A percentile compares a stretch with the other conserved stretches of the same genome.
Evolutionary conservation across 2,329 filamentous ascomycete genomes (phyloP).

Genomic region (Talaromyces amestolkiae): DNA sequence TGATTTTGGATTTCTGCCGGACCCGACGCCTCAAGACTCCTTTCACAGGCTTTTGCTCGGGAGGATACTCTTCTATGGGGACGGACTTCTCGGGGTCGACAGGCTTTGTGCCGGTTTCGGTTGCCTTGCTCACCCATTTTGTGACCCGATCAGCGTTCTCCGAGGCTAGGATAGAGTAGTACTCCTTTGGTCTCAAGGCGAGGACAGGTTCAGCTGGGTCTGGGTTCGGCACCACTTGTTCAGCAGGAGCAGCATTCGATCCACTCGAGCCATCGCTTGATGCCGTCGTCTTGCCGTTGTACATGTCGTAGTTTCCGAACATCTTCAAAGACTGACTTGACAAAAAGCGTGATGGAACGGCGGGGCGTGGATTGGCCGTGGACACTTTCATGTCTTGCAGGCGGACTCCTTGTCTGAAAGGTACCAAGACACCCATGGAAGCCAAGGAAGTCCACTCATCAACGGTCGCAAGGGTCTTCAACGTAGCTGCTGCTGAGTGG

Average conservation of each 20-base stretch:
- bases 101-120: neutral
- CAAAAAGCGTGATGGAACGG: constrained; percentile 1
- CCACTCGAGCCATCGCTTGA: neutral
- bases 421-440: neutral
- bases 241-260: neutral
- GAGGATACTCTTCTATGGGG: neutral
- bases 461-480: neutral
- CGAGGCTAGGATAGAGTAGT: neutral
- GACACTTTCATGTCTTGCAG: neutral
- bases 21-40: constrained; percentile 1
- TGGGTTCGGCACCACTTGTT: neutral
- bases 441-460: neutral
- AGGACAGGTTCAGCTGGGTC: neutral
- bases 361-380: neutral
- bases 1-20: neutral
- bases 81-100: neutral
- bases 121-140: constrained; percentile 10
- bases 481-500: neutral
- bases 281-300: neutral
- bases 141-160: constrained; percentile 13
- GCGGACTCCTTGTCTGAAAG: neutral
- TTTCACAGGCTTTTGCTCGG: neutral
- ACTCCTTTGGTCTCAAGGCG: neutral
- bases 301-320: constrained; percentile 1
- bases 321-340: neutral